These are phyloP conservation scores for Stephania cephalantha DNA, from an alignment of 164 flowering plant species.

Conservation along the genomic window DNA sequence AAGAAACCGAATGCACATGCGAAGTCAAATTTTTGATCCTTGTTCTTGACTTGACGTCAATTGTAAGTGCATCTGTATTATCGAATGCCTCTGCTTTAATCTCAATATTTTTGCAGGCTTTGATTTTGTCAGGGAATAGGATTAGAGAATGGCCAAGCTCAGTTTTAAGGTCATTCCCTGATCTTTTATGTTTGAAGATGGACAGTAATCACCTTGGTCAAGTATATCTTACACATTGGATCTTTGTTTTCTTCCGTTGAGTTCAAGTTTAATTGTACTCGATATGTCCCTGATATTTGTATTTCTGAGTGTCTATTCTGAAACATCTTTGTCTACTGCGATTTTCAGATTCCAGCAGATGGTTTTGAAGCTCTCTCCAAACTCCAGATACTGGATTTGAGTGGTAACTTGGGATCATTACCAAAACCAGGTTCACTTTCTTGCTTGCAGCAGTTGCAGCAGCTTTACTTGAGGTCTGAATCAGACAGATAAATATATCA, in stretches of 20 bases:
- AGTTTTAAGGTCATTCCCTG: constrained; percentile 55
- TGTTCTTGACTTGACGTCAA: neutral
- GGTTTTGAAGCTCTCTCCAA: constrained; percentile 55
- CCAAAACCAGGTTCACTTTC: constrained; percentile 53
- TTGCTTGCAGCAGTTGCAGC: constrained; percentile 61
- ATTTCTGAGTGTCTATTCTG: neutral
- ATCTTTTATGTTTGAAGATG: constrained; percentile 70
- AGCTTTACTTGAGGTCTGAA: constrained; percentile 79
- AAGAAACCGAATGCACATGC: neutral
- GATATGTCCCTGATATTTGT: neutral
- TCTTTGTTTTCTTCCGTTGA: neutral
- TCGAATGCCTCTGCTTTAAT: neutral
- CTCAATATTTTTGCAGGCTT: constrained; percentile 40
- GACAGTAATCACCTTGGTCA: constrained; percentile 69
- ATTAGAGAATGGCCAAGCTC: constrained; percentile 79
- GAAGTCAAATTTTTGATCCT: neutral
- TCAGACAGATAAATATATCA: neutral
- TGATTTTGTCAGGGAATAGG: constrained; percentile 77
- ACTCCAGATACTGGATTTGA: constrained; percentile 86
- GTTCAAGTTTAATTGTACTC: neutral
- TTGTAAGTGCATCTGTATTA: neutral
- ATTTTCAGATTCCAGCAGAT: constrained; percentile 63
- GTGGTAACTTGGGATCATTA: constrained; percentile 60
- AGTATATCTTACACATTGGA: constrained; percentile 32
- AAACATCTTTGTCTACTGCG: neutral